Evolutionary conservation across 2,329 filamentous ascomycete species (phyloP).

Genomic region (Cordyceps tenuipes): DNA sequence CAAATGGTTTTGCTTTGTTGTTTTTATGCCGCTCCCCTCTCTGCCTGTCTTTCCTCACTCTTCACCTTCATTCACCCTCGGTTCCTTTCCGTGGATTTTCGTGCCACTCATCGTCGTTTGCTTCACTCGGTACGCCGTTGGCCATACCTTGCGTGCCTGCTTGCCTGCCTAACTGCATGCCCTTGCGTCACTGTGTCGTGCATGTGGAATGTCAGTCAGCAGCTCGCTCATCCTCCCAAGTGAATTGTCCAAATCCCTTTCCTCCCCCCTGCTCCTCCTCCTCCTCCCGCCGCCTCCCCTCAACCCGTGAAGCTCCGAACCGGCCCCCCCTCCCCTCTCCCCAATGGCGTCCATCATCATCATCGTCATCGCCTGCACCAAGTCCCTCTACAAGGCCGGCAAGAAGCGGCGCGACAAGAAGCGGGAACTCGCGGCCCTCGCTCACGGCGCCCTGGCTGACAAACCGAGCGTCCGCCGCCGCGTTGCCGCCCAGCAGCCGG

Average conservation of each 20-base stretch:
- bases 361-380: conserved; percentile 7
- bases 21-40: not conserved
- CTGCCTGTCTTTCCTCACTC: not conserved
- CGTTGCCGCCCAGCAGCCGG: not conserved
- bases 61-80: not conserved
- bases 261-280: too few relatives aligned
- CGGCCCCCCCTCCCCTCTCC: not conserved
- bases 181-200: not conserved
- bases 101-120: not conserved
- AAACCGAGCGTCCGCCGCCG: conserved; percentile 8
- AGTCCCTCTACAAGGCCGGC: conserved; percentile 10
- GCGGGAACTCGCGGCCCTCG: conserved; percentile 1
- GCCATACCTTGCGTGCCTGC: not conserved
- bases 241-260: not conserved
- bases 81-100: not conserved
- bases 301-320: too few relatives aligned
- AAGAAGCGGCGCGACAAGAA: conserved; percentile 9
- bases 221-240: not conserved
- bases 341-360: conserved; percentile 12
- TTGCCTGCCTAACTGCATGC: too few relatives aligned
- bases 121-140: not conserved
- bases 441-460: not conserved
- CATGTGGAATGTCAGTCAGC: not conserved
- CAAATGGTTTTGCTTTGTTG: not conserved
- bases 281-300: not conserved